A percentile compares a stretch with the other conserved stretches of the same genome.
Evolutionary conservation across 305 asterid species (phyloP).

Genomic region (Plantago lanceolata): DNA sequence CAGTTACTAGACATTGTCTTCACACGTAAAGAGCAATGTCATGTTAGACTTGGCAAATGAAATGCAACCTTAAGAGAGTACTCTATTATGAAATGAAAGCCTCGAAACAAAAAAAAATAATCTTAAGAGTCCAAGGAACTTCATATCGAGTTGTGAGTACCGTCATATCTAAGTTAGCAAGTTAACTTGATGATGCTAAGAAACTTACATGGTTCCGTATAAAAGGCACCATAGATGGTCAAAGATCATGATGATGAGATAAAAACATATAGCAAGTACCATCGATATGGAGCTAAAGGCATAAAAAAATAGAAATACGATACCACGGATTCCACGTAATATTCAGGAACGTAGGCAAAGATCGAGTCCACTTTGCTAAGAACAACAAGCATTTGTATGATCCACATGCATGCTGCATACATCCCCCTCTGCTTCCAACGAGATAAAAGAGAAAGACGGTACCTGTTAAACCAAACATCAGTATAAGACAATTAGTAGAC

Average conservation of each 20-base stretch:
- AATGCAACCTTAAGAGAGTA: background rate
- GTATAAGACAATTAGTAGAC: slow-evolving; percentile 1
- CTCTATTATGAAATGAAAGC: background rate
- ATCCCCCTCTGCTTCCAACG: slow-evolving; percentile 97
- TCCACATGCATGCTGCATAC: slow-evolving; percentile 93
- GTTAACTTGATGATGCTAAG: background rate
- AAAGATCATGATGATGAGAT: background rate
- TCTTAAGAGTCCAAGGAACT: background rate
- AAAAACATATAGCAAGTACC: slow-evolving; percentile 14
- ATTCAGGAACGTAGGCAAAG: slow-evolving; percentile 78
- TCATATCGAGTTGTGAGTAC: background rate
- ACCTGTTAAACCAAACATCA: slow-evolving; percentile 52
- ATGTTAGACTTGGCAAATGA: background rate
- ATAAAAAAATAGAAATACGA: slow-evolving; percentile 22
- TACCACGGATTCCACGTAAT: slow-evolving; percentile 93
- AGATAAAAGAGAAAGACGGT: slow-evolving; percentile 70
- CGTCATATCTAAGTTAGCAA: background rate
- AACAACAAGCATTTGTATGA: slow-evolving; percentile 80
- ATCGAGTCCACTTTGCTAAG: slow-evolving; percentile 75
- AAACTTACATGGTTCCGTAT: background rate
- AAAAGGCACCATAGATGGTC: background rate
- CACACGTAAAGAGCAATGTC: background rate
- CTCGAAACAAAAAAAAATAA: no score
- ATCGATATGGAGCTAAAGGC: slow-evolving; percentile 18
- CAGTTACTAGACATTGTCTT: background rate